phyloP scores from a whole-genome alignment of 129 eudicot genomes.

The Calendula officinalis region DNA sequence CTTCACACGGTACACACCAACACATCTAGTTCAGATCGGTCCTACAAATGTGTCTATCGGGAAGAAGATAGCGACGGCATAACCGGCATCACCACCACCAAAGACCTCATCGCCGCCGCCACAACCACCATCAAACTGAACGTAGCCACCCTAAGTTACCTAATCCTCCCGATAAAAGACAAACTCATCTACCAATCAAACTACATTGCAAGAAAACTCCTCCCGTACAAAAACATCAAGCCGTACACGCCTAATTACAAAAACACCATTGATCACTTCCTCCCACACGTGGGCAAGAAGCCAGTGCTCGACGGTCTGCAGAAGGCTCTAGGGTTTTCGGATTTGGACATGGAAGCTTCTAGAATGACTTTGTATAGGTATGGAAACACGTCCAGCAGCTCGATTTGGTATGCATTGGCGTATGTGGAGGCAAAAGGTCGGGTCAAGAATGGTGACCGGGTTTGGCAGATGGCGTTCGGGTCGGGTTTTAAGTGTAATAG shows the following conservation, averaged over 20 bases:
- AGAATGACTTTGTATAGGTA: slow-evolving; percentile 45
- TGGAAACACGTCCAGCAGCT: slow-evolving; percentile 50
- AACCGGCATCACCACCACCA: slow-evolving; percentile 31
- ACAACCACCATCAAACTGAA: slow-evolving; percentile 26
- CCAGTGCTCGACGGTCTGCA: slow-evolving; percentile 16
- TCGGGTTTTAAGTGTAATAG: slow-evolving; percentile 40
- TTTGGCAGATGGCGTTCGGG: too few relatives aligned
- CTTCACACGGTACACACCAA: slow-evolving; percentile 9
- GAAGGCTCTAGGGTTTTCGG: slow-evolving; percentile 18
- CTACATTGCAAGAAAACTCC: slow-evolving; percentile 3
- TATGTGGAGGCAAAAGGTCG: slow-evolving; percentile 3
- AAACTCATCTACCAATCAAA: slow-evolving; percentile 12
- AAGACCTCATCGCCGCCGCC: slow-evolving; percentile 38
- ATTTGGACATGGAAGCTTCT: slow-evolving; percentile 38
- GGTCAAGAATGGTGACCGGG: too few relatives aligned
- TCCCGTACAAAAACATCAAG: background rate
- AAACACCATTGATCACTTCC: slow-evolving; percentile 32
- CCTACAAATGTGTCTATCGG: slow-evolving; percentile 38
- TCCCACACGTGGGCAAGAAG: slow-evolving; percentile 39
- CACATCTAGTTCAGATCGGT: slow-evolving; percentile 24
- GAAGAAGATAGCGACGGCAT: slow-evolving; percentile 35
- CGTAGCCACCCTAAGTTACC: slow-evolving; percentile 26
- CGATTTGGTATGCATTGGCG: slow-evolving; percentile 24
- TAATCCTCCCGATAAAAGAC: slow-evolving; percentile 44
- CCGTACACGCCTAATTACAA: slow-evolving; percentile 41